Conservation (phyloP, 495 filamentous ascomycete genomes). For the Neurospora intermedia region DNA sequence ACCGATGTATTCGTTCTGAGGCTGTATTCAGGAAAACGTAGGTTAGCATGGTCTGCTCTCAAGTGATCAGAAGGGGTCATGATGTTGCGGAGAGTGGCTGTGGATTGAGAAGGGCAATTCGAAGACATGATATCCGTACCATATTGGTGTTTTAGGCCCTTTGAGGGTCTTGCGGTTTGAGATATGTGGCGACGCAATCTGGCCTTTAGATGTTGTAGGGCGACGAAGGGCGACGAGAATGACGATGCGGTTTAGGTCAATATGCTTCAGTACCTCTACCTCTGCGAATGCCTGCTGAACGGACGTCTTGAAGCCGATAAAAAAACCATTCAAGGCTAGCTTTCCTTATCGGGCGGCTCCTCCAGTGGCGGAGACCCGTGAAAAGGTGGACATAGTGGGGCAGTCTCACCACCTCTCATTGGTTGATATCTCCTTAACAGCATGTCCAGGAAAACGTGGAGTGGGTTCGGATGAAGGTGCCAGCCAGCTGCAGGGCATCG, state of each 20-base stretch:
- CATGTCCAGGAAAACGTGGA: background rate
- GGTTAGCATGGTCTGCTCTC: background rate
- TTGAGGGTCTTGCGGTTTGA: constrained; percentile 15
- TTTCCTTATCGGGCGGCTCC: background rate
- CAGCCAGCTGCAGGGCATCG: background rate
- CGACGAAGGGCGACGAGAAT: background rate
- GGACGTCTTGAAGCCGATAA: constrained; percentile 1
- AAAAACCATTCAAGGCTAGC: constrained; percentile 3
- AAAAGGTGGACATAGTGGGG: background rate
- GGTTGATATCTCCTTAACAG: background rate
- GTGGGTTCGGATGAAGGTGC: background rate
- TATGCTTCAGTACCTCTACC: background rate
- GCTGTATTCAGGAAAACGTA: constrained; percentile 35
- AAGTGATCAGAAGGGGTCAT: background rate
- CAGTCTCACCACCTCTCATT: background rate
- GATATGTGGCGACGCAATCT: background rate
- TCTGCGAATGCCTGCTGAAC: background rate
- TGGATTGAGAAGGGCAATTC: background rate
- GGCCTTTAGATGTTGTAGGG: background rate
- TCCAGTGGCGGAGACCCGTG: background rate
- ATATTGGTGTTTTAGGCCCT: constrained; percentile 22
- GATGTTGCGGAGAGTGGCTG: constrained; percentile 8
- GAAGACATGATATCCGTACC: constrained; percentile 12
- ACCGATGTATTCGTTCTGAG: constrained; percentile 91
- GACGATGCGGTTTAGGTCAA: background rate